Conservation (phyloP, 75 land plant species). For the Azolla pinnata region DNA sequence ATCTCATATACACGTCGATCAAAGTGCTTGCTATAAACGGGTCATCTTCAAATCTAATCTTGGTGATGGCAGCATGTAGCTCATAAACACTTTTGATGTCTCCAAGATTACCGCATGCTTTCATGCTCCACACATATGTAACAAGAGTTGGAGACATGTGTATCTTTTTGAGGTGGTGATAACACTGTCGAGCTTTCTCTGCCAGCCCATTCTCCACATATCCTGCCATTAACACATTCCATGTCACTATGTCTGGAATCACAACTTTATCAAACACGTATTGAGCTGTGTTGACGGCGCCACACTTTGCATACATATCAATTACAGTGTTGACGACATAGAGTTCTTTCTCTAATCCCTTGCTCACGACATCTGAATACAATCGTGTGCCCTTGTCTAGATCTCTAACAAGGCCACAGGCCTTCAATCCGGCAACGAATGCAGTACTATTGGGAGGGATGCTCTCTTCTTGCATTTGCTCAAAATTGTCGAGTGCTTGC, state of each 20-base stretch:
- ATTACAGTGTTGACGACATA: slow-evolving; percentile 54
- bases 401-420: slow-evolving; percentile 16
- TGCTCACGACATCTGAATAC: slow-evolving; percentile 23
- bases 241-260: slow-evolving; percentile 34
- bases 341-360: slow-evolving; percentile 35
- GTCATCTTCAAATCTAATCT: slow-evolving; percentile 9
- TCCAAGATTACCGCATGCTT: slow-evolving; percentile 10
- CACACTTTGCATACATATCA: slow-evolving; percentile 33
- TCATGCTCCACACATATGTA: slow-evolving; percentile 6
- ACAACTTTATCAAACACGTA: slow-evolving; percentile 43
- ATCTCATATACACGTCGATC: slow-evolving; percentile 42
- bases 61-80: slow-evolving; percentile 18
- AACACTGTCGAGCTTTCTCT: slow-evolving; percentile 5
- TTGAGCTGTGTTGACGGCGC: slow-evolving; percentile 16
- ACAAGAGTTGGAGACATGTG: slow-evolving; percentile 4
- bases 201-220: slow-evolving; percentile 5
- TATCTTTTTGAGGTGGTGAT: not conserved
- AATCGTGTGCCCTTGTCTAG: slow-evolving; percentile 18
- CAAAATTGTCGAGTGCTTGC: slow-evolving; percentile 9
- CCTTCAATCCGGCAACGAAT: slow-evolving; percentile 34
- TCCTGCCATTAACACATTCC: slow-evolving; percentile 19
- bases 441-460: slow-evolving; percentile 32
- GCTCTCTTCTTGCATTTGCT: slow-evolving; percentile 1
- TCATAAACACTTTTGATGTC: slow-evolving; percentile 11
- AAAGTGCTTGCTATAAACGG: slow-evolving; percentile 13